Evolutionary conservation across 176 grass and related monocot genomes (phyloP), one percentile per base, ranked within the genome.

Genomic region (Triticum urartu): DNA sequence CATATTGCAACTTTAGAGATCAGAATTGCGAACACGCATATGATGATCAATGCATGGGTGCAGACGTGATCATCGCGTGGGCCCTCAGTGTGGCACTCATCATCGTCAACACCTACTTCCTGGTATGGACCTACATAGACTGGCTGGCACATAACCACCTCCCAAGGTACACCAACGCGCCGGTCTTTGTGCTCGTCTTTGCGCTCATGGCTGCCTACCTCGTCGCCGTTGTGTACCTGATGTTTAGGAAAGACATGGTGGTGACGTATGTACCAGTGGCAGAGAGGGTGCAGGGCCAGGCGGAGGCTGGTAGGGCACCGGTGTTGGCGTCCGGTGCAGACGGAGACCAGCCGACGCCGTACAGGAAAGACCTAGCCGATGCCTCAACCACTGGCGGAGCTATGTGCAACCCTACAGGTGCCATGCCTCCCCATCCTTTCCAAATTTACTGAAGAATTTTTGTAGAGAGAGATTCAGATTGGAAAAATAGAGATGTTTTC

Each of bases 31-130:
- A 65, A 65, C 63, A 32, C 32, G 18, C 20, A 21, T 70, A 11
- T 70, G 8, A n/a, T 70, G 67, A 70, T 70, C 68, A 11, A 40
- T 22, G 14, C 50, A 54, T 54, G 50, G 68, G 68, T 5, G 35
- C 68, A 71, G 90, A 86, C 81, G 3, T 92, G 34, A 73, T 67
- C 47, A 48, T 92, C 9, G 86, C 87, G 1, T 94, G 85, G 90
- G 47, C 83, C n/a, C 90, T 94, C 11, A 87, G 87, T 17, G 11
- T 72, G 3, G 38, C 81, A 2, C 70, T 94, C 30, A 88, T 94
- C 54, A 68, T 81, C 1, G 88, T 92, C 61, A 94, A 94, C 82
- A 86, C 86, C 43, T 92, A 94, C 83, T 94, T 94, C 85, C 79
- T 94, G 7, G 83, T 84, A 60, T 89, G 87, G 63, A 77, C 78